These are phyloP conservation scores for Suillus lakei DNA, from an alignment of 768 basidiomycete genomes.

Conservation along the genomic window DNA sequence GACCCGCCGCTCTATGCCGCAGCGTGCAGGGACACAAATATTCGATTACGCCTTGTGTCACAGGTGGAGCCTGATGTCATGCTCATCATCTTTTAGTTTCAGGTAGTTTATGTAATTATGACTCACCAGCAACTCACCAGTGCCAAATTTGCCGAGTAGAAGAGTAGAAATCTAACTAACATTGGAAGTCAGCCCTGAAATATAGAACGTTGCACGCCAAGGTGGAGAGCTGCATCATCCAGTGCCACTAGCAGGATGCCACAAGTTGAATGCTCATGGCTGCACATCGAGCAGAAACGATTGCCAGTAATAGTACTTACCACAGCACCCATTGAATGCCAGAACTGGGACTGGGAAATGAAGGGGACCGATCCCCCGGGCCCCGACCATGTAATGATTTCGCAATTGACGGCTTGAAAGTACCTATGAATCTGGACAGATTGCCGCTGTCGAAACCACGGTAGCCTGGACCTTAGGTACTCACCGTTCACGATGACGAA, in stretches of 20 bases:
- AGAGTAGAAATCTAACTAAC: not conserved
- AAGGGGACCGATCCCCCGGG: not conserved
- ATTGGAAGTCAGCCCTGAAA: not conserved
- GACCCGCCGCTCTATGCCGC: not conserved
- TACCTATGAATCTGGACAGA: not conserved
- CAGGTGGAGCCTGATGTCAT: not conserved
- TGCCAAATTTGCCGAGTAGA: not conserved
- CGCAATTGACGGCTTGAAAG: not conserved
- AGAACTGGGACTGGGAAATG: not conserved
- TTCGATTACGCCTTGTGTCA: not conserved
- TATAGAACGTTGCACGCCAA: not conserved
- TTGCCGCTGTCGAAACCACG: constrained; percentile 43
- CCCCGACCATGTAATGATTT: not conserved
- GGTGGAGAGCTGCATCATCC: not conserved
- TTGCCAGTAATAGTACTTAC: not conserved
- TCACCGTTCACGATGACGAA: too few relatives aligned
- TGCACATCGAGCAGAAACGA: not conserved
- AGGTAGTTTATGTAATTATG: not conserved
- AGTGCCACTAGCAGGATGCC: not conserved
- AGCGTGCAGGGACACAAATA: not conserved
- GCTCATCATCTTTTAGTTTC: not conserved
- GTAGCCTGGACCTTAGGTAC: not conserved
- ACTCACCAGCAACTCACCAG: not conserved
- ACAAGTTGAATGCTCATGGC: not conserved
- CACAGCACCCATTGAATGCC: not conserved